Evolutionary conservation across 805 yeast species (phyloP).

Genomic region (Ogataea ganodermae): DNA sequence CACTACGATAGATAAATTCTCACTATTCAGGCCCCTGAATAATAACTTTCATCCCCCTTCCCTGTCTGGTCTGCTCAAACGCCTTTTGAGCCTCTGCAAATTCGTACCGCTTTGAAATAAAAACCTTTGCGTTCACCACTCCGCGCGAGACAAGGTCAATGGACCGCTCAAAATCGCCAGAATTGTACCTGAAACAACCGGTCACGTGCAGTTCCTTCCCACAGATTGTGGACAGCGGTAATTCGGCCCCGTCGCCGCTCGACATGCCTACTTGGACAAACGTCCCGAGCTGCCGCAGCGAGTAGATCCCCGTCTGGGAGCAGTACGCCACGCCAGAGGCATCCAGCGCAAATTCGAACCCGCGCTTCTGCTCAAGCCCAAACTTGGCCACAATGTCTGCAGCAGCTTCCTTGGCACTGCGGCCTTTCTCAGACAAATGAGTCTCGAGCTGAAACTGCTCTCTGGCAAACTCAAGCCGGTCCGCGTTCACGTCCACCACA

Average conservation of each 20-base stretch:
- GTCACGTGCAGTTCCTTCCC: slow-evolving; percentile 14
- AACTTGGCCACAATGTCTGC: too few species aligned
- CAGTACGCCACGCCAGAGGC: slow-evolving; percentile 20
- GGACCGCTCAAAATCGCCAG: slow-evolving; percentile 11
- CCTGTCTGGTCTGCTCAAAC: slow-evolving; percentile 12
- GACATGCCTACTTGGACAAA: slow-evolving; percentile 32
- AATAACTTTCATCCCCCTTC: slow-evolving; percentile 14
- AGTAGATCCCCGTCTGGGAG: slow-evolving; percentile 16
- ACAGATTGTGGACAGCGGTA: slow-evolving; percentile 14
- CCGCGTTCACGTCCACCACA: slow-evolving; percentile 16
- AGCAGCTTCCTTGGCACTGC: slow-evolving; percentile 23
- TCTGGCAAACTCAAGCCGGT: slow-evolving; percentile 35
- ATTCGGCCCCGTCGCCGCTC: slow-evolving; percentile 12
- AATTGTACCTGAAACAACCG: slow-evolving; percentile 13
- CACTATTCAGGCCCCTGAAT: too few species aligned
- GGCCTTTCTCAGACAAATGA: slow-evolving; percentile 19
- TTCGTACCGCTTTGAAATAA: slow-evolving; percentile 6
- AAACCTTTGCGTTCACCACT: slow-evolving; percentile 11
- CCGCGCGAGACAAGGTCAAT: slow-evolving; percentile 14
- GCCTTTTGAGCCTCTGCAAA: slow-evolving; percentile 13
- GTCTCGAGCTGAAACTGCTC: slow-evolving; percentile 15
- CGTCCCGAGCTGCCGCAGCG: slow-evolving; percentile 28
- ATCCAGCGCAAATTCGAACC: slow-evolving; percentile 14
- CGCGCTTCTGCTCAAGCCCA: slow-evolving; percentile 8
- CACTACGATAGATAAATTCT: too few species aligned